Conservation (phyloP, 2,329 filamentous ascomycete species). For the Penicillium hordei region DNA sequence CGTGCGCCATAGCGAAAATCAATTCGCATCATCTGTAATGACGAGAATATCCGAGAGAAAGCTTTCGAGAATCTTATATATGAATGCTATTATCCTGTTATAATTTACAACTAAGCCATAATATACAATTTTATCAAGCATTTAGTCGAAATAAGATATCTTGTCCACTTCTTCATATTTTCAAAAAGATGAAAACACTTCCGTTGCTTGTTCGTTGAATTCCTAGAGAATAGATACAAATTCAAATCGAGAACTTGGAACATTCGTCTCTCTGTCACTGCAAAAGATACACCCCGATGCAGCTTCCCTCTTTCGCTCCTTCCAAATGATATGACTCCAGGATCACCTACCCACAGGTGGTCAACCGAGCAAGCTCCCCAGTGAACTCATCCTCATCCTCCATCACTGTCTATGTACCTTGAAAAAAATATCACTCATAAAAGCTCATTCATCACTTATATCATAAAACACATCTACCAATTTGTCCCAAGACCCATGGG, state of each 20-base stretch:
- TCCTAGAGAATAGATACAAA: not conserved
- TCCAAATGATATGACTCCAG: not conserved
- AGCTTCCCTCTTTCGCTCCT: not conserved
- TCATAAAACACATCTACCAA: not conserved
- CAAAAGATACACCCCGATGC: not conserved
- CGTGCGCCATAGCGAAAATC: not conserved
- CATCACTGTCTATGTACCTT: not conserved
- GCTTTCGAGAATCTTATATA: not conserved
- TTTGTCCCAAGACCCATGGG: conserved; percentile 23
- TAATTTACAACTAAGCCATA: not conserved
- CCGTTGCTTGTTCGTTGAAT: no score
- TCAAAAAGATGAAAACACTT: not conserved
- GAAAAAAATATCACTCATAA: not conserved
- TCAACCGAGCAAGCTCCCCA: not conserved
- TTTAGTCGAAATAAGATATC: not conserved
- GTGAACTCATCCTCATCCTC: not conserved
- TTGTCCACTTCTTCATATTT: no score
- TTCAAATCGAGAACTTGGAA: no score
- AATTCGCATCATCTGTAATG: not conserved
- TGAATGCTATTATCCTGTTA: not conserved
- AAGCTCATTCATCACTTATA: not conserved
- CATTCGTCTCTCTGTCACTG: not conserved
- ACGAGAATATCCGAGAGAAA: not conserved
- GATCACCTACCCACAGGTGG: not conserved
- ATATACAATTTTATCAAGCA: no score